A percentile compares a stretch with the other conserved stretches of the same genome.
Evolutionary conservation across 2,329 filamentous ascomycete genomes (phyloP).

Genomic region (Ophiostoma sp.): DNA sequence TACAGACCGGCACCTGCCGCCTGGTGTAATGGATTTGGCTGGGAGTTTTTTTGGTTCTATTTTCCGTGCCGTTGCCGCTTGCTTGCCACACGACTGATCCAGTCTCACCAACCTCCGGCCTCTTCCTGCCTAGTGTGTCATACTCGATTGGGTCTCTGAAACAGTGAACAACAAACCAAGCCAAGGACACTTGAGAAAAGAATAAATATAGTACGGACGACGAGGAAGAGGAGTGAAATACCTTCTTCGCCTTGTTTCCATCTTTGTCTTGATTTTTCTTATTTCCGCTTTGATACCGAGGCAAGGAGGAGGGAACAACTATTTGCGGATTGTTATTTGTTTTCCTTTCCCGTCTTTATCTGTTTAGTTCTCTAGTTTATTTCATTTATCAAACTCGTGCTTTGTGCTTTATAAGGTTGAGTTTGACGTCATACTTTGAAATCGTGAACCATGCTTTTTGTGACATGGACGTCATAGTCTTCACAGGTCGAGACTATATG

Average conservation of each 20-base stretch:
- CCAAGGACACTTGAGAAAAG: conserved; percentile 18
- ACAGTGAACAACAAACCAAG: conserved; percentile 20
- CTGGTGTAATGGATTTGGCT: conserved; percentile 27
- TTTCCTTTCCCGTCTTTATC: conserved; percentile 13
- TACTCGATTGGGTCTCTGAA: conserved; percentile 24
- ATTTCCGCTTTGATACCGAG: conserved; percentile 20
- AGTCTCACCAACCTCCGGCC: conserved; percentile 9
- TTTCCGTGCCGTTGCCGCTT: conserved; percentile 21
- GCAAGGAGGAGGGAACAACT: conserved; percentile 20
- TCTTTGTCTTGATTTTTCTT: conserved; percentile 13
- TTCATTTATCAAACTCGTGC: conserved; percentile 10
- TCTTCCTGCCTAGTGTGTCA: conserved; percentile 19
- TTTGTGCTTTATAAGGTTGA: not conserved
- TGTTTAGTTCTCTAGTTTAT: conserved; percentile 12
- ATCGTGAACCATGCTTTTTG: too few relatives aligned
- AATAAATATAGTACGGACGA: not conserved
- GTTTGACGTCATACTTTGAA: too few relatives aligned
- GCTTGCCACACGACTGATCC: conserved; percentile 16
- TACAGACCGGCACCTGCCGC: conserved; percentile 18
- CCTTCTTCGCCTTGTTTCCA: conserved; percentile 14
- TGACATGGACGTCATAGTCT: too few relatives aligned
- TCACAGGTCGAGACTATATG: too few relatives aligned
- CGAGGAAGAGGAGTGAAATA: conserved; percentile 15
- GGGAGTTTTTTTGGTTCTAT: conserved; percentile 26
- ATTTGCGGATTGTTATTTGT: conserved; percentile 20